phyloP scores from a whole-genome alignment of 768 basidiomycete species.

The Royoungia palumana region DNA sequence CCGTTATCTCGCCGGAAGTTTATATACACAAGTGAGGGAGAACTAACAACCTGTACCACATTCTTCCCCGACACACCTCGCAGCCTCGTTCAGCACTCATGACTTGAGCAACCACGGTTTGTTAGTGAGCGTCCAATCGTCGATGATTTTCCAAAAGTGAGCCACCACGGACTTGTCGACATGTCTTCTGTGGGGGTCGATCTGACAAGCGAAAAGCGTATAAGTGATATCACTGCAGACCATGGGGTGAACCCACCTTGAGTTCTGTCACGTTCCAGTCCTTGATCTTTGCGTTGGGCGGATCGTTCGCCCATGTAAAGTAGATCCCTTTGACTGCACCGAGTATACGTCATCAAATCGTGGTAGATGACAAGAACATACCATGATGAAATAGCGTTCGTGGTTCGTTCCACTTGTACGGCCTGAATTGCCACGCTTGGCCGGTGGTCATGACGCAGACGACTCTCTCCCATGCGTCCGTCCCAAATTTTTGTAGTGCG shows the following conservation, averaged over 20 bases:
- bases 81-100: too few relatives aligned
- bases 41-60: neutral
- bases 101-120: constrained; percentile 71
- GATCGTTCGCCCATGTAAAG: constrained; percentile 92
- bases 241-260: constrained; percentile 49
- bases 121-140: constrained; percentile 77
- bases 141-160: constrained; percentile 92
- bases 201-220: constrained; percentile 44
- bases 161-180: constrained; percentile 93
- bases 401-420: constrained; percentile 97
- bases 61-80: neutral
- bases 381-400: constrained; percentile 91
- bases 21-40: constrained; percentile 1
- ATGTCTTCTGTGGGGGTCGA: constrained; percentile 86
- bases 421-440: constrained; percentile 96
- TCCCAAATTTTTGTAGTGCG: constrained; percentile 85
- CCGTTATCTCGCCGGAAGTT: too few relatives aligned
- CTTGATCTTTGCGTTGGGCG: constrained; percentile 81
- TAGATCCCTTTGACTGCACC: constrained; percentile 88
- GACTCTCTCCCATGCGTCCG: constrained; percentile 95
- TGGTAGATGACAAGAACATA: constrained; percentile 29
- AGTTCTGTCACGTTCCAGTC: constrained; percentile 98
- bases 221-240: neutral
- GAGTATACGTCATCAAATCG: neutral
- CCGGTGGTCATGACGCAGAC: constrained; percentile 98